Evolutionary conservation across 163 green algal genomes (phyloP), one percentile per base, ranked within the genome.

Genomic region (Volvox carteri): DNA sequence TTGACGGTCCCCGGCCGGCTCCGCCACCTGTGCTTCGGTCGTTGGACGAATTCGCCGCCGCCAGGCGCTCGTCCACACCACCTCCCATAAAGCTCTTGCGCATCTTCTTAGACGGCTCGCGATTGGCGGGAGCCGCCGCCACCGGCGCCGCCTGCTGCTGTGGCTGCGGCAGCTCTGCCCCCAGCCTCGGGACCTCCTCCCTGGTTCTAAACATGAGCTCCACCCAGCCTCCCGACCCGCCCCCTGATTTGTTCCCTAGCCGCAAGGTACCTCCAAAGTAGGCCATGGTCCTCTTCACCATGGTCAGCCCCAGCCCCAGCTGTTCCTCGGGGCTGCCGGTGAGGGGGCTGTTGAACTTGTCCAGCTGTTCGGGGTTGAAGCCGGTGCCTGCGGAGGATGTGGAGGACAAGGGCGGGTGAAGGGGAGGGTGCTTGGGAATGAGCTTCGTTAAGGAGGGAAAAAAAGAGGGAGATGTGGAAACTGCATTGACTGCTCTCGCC

Each of bases 211-310:
- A 93, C 16, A 60, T 56, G 35, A 93, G 78, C 84, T 92, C 87
- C 62, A 93, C 91, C 11, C 73, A 58, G 2, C 68, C 78, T 0
- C 90, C 90, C 4, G 44, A 41, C 42, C 42, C 30, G 18, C 62
- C 62, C 28, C 44, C 42, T 41, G 56, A 11, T 28, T 28, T 11
- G 46, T 90, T 92, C 42, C 62, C 33, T 21, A 92, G 37, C 12
- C 84, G 74, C 62, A 93, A 67, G n/a, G 37, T 11, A 41, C 91
- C 91, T 2, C 91, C 87, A 62, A 90, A 89, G 7, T 46, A 48
- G 2, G 56, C 84, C 88, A 94, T 94, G 58, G 87, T 62, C 0
- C 91, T 74, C 46, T 89, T 90, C 30, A 94, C 91, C 91, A 94
- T 91, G 72, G 70, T 80, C 35, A 93, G 85, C 5, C 91, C 91